phyloP scores from a whole-genome alignment of 495 filamentous ascomycete species.

The Penicillium atrosanguineum region DNA sequence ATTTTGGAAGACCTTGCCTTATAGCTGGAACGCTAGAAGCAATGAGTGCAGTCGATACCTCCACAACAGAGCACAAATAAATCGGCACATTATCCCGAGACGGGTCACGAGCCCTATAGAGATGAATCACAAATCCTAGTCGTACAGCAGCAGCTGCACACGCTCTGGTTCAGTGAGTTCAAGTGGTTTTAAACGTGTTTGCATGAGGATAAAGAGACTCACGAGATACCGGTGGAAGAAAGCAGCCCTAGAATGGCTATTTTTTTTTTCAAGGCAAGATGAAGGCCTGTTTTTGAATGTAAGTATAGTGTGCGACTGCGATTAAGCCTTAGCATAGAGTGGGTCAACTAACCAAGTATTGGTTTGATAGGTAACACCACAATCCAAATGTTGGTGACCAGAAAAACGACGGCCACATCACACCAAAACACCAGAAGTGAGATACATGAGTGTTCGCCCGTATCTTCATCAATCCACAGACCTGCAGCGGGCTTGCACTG shows the following conservation, averaged over 20 bases:
- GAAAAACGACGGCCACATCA: constrained; percentile 2
- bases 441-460: neutral
- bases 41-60: constrained; percentile 1
- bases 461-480: neutral
- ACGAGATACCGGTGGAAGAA: too few relatives aligned
- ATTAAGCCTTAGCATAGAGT: neutral
- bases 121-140: constrained; percentile 1
- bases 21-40: neutral
- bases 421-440: constrained; percentile 4
- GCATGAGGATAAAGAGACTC: too few relatives aligned
- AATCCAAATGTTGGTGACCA: neutral
- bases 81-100: neutral
- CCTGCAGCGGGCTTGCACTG: constrained; percentile 1
- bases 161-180: neutral
- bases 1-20: too few relatives aligned
- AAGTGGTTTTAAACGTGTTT: too few relatives aligned
- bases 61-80: neutral
- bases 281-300: too few relatives aligned
- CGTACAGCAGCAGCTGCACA: constrained; percentile 1
- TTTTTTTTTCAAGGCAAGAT: too few relatives aligned
- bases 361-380: constrained; percentile 1
- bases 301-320: neutral
- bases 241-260: neutral
- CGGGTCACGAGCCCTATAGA: neutral
- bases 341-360: neutral